These are phyloP conservation scores for Termitomyces sp. DNA, from an alignment of 1,284 basidiomycete genomes.

Conservation along the genomic window DNA sequence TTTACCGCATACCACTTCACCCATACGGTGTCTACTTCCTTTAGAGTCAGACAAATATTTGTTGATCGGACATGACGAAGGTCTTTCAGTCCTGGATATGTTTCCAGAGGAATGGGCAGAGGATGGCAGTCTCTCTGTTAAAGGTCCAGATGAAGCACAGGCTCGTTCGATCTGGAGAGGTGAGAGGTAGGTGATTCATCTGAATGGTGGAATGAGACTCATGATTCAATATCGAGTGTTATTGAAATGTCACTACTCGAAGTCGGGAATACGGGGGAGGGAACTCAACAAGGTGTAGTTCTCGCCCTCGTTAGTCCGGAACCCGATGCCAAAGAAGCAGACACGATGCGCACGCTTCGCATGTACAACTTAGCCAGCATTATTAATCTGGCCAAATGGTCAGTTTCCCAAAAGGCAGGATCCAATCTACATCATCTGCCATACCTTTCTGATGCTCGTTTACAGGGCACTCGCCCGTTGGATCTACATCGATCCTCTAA, in stretches of 20 bases:
- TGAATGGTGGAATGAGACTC: background rate
- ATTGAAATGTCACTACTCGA: slow-evolving; percentile 73
- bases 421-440: slow-evolving; percentile 2
- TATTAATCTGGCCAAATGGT: slow-evolving; percentile 68
- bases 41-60: slow-evolving; percentile 56
- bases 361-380: slow-evolving; percentile 80
- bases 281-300: slow-evolving; percentile 66
- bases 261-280: slow-evolving; percentile 52
- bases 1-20: slow-evolving; percentile 69
- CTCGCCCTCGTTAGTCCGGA: slow-evolving; percentile 66
- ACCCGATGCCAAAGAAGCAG: slow-evolving; percentile 41
- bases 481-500: slow-evolving; percentile 49
- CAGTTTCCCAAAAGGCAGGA: slow-evolving; percentile 56
- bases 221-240: slow-evolving; percentile 39
- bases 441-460: slow-evolving; percentile 1
- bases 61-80: slow-evolving; percentile 71
- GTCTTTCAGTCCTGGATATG: slow-evolving; percentile 74
- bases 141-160: slow-evolving; percentile 66
- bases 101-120: slow-evolving; percentile 64
- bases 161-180: slow-evolving; percentile 66
- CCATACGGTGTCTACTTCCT: slow-evolving; percentile 69
- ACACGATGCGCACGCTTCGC: slow-evolving; percentile 51
- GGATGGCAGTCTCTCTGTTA: slow-evolving; percentile 39
- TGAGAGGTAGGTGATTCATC: slow-evolving; percentile 50
- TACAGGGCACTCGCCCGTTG: slow-evolving; percentile 55